A percentile compares a stretch with the other conserved stretches of the same genome.
phyloP scores from a whole-genome alignment of 2,329 filamentous ascomycete genomes.

The Pseudopyricularia cyperi region DNA sequence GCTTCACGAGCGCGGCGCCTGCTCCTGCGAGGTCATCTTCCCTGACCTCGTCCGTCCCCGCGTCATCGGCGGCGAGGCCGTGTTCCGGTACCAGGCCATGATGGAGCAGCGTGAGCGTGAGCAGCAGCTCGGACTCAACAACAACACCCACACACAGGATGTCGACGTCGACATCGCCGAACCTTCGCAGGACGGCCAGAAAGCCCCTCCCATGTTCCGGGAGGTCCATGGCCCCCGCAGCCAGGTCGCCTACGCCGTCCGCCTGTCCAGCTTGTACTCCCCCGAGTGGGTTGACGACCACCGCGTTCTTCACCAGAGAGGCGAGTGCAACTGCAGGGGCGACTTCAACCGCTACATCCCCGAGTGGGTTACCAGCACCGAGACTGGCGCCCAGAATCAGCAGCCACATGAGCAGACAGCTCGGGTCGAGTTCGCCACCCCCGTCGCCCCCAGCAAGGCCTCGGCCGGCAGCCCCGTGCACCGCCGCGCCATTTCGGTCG shows the following conservation, averaged over 20 bases:
- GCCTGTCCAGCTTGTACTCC: conserved; percentile 22
- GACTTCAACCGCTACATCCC: conserved; percentile 17
- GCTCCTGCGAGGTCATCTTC: conserved; percentile 23
- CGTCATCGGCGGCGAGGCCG: conserved; percentile 8
- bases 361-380: conserved; percentile 3
- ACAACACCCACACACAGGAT: not conserved
- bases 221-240: conserved; percentile 6
- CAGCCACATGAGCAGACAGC: not conserved
- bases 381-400: conserved; percentile 6
- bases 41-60: conserved; percentile 21
- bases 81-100: not conserved
- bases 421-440: not conserved
- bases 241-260: conserved; percentile 13
- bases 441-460: not conserved
- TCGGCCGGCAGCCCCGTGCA: not conserved
- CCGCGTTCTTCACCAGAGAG: conserved; percentile 18
- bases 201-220: conserved; percentile 7
- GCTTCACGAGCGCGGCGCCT: conserved; percentile 30
- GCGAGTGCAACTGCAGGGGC: conserved; percentile 20
- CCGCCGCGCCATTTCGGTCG: not conserved
- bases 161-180: not conserved
- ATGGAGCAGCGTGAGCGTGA: not conserved
- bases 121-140: not conserved
- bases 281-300: conserved; percentile 28
- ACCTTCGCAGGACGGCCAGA: not conserved